phyloP scores from a whole-genome alignment of 1,139 yeast genomes.

The Yamadazyma dushanensis region DNA sequence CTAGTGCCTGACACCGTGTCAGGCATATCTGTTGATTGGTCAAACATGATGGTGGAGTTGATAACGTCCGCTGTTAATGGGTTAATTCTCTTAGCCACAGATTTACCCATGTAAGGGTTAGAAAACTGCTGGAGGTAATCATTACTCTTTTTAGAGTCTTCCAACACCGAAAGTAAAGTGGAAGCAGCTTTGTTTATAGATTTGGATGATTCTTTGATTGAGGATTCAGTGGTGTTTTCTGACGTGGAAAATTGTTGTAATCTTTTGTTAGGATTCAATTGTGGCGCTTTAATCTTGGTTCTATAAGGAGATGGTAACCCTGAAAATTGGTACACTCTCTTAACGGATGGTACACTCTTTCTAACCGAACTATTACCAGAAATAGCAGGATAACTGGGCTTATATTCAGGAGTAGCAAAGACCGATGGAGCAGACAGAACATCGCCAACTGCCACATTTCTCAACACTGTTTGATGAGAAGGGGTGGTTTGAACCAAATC shows the following conservation, averaged over 20 bases:
- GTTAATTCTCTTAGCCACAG: slow-evolving; percentile 14
- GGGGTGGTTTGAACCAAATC: slow-evolving; percentile 14
- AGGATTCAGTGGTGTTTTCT: not conserved
- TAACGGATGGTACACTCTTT: slow-evolving; percentile 26
- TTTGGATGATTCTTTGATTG: slow-evolving; percentile 11
- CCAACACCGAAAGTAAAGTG: slow-evolving; percentile 62
- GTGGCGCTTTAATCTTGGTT: slow-evolving; percentile 42
- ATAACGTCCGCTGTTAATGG: slow-evolving; percentile 37
- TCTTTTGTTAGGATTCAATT: not conserved
- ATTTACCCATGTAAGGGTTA: slow-evolving; percentile 44
- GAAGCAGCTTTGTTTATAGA: slow-evolving; percentile 66
- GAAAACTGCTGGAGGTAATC: slow-evolving; percentile 34
- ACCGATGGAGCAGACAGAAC: slow-evolving; percentile 8
- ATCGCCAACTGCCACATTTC: slow-evolving; percentile 4
- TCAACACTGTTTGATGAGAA: slow-evolving; percentile 12
- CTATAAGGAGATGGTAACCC: slow-evolving; percentile 67
- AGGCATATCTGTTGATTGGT: slow-evolving; percentile 23
- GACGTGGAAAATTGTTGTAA: not conserved
- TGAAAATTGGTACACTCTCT: slow-evolving; percentile 60
- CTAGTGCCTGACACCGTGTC: slow-evolving; percentile 15
- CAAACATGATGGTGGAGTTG: slow-evolving; percentile 35
- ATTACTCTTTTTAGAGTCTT: slow-evolving; percentile 27
- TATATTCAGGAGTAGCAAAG: slow-evolving; percentile 42
- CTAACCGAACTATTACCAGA: slow-evolving; percentile 19
- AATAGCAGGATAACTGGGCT: slow-evolving; percentile 32